phyloP scores from a whole-genome alignment of 2,329 filamentous ascomycete genomes.

The Fusarium buharicum region DNA sequence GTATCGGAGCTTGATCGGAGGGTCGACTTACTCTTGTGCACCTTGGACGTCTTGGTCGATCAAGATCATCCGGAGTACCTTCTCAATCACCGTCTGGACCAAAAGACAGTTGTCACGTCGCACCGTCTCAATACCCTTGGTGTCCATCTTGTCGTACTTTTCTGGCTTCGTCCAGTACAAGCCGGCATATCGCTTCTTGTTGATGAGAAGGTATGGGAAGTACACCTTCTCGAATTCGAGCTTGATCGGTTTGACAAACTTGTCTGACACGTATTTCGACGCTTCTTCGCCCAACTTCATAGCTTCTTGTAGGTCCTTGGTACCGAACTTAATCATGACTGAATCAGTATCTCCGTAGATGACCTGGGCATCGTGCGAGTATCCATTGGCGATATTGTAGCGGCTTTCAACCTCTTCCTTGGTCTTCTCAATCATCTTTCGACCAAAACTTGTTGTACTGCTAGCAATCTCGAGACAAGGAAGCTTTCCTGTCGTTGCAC shows the following conservation, averaged over 20 bases:
- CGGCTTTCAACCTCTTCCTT: constrained; percentile 92
- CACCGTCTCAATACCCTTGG: constrained; percentile 98
- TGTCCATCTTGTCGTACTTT: constrained; percentile 99
- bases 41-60: constrained; percentile 91
- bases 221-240: constrained; percentile 99
- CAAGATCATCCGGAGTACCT: constrained; percentile 92
- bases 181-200: constrained; percentile 99
- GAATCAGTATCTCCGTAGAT: constrained; percentile 99
- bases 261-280: constrained; percentile 84
- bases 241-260: constrained; percentile 97
- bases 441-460: constrained; percentile 95
- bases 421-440: constrained; percentile 98
- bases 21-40: constrained; percentile 83
- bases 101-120: constrained; percentile 95
- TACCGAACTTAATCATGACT: constrained; percentile 99
- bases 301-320: constrained; percentile 82
- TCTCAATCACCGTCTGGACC: constrained; percentile 97
- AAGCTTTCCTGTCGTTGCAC: constrained; percentile 94
- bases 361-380: constrained; percentile 92
- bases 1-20: constrained; percentile 10
- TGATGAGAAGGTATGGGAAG: constrained; percentile 97
- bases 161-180: constrained; percentile 94
- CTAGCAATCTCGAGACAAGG: constrained; percentile 95
- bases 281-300: constrained; percentile 98
- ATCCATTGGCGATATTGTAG: constrained; percentile 94